phyloP scores from a whole-genome alignment of 176 grass and related monocot genomes.

The Thinopyrum elongatum region DNA sequence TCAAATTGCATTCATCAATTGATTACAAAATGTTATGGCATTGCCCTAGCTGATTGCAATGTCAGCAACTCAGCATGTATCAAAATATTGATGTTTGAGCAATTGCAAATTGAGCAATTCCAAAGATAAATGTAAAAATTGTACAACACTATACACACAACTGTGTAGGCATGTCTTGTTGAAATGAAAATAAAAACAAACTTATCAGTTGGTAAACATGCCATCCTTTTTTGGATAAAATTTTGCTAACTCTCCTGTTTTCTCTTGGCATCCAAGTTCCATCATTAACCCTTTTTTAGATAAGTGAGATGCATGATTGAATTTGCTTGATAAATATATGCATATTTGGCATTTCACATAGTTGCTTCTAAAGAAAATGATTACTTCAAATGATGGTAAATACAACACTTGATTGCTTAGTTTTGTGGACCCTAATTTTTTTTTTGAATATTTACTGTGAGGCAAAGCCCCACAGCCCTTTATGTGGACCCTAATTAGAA shows the following conservation, averaged over 20 bases:
- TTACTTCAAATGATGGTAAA: no score
- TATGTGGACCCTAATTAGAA: background rate
- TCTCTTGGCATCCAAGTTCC: background rate
- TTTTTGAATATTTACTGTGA: no score
- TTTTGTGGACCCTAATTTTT: no score
- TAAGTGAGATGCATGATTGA: background rate
- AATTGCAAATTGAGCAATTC: background rate
- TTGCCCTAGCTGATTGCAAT: background rate
- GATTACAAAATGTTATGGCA: background rate
- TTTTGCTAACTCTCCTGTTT: background rate
- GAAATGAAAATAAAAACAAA: background rate
- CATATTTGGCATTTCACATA: background rate
- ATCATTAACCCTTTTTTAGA: background rate
- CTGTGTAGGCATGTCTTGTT: background rate
- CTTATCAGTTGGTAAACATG: background rate
- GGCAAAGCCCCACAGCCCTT: no score
- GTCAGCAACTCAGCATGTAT: background rate
- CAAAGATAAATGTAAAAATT: background rate
- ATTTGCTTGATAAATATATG: background rate
- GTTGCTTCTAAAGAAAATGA: constrained; percentile 1
- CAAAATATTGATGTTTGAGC: background rate
- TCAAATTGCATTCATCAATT: background rate
- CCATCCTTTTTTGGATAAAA: background rate
- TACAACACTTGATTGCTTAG: no score
- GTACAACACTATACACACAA: background rate